Conservation (phyloP, 208 protist genomes). For the Crithidia bombi region DNA sequence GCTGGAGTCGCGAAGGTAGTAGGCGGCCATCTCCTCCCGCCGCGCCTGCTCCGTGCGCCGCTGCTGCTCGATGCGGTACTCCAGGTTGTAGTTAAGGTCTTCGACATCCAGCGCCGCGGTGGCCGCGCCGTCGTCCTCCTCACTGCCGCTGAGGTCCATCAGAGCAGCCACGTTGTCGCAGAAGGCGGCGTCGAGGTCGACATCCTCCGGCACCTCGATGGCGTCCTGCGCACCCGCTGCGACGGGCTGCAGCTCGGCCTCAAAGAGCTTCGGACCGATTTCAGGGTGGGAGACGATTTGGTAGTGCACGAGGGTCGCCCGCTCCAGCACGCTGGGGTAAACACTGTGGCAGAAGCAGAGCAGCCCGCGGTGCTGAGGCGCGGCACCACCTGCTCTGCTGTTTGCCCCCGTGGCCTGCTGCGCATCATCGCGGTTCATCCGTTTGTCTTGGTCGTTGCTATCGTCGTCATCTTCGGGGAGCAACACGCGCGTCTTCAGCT, state of each 20-base stretch:
- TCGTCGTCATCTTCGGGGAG: constrained; percentile 16
- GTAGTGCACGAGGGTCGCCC: constrained; percentile 56
- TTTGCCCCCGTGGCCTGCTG: too few species aligned
- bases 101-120: constrained; percentile 4
- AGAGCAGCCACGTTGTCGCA: constrained; percentile 55
- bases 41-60: constrained; percentile 46
- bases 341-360: constrained; percentile 59
- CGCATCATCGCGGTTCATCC: too few species aligned
- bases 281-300: constrained; percentile 40
- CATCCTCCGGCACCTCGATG: constrained; percentile 47
- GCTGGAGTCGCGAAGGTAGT: constrained; percentile 69
- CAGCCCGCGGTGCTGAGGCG: constrained; percentile 31
- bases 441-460: neutral
- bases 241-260: constrained; percentile 55
- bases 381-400: neutral
- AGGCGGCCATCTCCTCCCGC: constrained; percentile 64
- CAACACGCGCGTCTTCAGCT: constrained; percentile 19
- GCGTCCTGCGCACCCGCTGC: constrained; percentile 67
- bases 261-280: constrained; percentile 57
- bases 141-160: constrained; percentile 59
- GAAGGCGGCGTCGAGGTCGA: constrained; percentile 72
- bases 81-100: constrained; percentile 42
- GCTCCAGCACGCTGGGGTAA: constrained; percentile 70
- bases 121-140: constrained; percentile 37
- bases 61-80: constrained; percentile 61